These are phyloP conservation scores for Ustilago tritici DNA, from an alignment of 1,284 basidiomycete genomes.

Conservation along the genomic window DNA sequence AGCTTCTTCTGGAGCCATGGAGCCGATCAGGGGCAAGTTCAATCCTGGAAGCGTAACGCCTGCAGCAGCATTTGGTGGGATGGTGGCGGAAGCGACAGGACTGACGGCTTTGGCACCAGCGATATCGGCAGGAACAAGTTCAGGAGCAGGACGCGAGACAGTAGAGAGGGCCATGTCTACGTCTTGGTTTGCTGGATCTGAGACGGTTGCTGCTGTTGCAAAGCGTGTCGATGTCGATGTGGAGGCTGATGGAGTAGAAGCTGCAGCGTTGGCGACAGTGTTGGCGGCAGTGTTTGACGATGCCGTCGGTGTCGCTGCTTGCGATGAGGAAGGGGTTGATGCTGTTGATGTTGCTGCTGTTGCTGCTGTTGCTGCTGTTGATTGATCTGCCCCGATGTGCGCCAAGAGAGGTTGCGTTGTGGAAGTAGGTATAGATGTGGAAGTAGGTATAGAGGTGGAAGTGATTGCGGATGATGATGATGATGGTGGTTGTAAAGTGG, in stretches of 20 bases:
- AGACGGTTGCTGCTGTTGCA: constrained; percentile 18
- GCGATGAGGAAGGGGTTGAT: neutral
- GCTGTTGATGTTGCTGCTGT: constrained; percentile 9
- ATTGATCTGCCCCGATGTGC: constrained; percentile 11
- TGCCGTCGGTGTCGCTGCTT: constrained; percentile 9
- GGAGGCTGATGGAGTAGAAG: constrained; percentile 8
- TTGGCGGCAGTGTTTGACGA: neutral
- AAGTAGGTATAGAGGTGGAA: neutral
- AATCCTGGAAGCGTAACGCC: neutral
- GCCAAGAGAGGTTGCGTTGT: constrained; percentile 9
- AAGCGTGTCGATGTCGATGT: constrained; percentile 10
- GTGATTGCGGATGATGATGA: neutral
- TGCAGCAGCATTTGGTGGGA: constrained; percentile 9
- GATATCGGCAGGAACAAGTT: constrained; percentile 7
- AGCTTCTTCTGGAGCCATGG: constrained; percentile 17
- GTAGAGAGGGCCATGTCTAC: constrained; percentile 34
- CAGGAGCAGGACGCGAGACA: constrained; percentile 20
- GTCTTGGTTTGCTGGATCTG: constrained; percentile 23
- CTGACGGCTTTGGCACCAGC: constrained; percentile 20
- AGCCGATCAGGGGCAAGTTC: constrained; percentile 23
- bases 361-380: constrained; percentile 9
- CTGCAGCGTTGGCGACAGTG: neutral
- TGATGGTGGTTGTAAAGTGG: constrained; percentile 20
- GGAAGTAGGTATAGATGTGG: constrained; percentile 7
- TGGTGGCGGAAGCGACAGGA: constrained; percentile 24